Evolutionary conservation across 106 monocot genomes (phyloP), one percentile per base, ranked within the genome.

Genomic region (Dendrobium huoshanense): DNA sequence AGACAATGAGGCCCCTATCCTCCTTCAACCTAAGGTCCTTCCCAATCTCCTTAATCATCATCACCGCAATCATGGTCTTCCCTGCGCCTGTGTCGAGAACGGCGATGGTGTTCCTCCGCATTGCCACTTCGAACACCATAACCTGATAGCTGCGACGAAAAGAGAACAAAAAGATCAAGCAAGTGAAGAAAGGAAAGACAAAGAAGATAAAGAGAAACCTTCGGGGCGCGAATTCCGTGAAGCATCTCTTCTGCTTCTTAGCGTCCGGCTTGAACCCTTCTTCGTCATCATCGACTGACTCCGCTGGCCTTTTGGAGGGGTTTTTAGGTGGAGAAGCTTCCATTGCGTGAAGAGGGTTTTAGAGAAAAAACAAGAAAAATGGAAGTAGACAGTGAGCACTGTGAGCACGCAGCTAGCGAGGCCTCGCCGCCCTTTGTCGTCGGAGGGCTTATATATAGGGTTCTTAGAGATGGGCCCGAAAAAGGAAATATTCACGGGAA

Each of bases 61-160:
- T 92, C 24, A 95, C 80, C 8, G 95, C 87, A 37, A 92, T 92
- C 90, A 90, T 85, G 37, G 92, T 95, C 90, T 95, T 95, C 61
- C 92, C 92, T 0, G 95, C 47, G 7, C 92, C 92, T 1, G 95
- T 95, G 31, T 90, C 89, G 41, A 95, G 84, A 81, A 95, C 88
- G 2, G 88, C 88, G 27, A 95, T 95, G 55, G 92, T 90, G 85
- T 95, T 95, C 88, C 86, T 83, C 79, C 77, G 83, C 83, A 87
- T n/a, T 42, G 92, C 95, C 41, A 80, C 87, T 22, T 90, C 87
- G 43, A 77, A 89, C 25, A 87, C 82, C 48, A 19, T 72, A n/a
- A 80, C 48, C 80, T 92, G 88, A 78, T 95, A 90, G 29, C 92
- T 92, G 77, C 56, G 22, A 47, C 31, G 4, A 19, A 75, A 44